Percentiles rank a stretch among this genome's conserved stretches.
Evolutionary conservation across 2,329 filamentous ascomycete species (phyloP).

Genomic region (Penicillium occitanis): DNA sequence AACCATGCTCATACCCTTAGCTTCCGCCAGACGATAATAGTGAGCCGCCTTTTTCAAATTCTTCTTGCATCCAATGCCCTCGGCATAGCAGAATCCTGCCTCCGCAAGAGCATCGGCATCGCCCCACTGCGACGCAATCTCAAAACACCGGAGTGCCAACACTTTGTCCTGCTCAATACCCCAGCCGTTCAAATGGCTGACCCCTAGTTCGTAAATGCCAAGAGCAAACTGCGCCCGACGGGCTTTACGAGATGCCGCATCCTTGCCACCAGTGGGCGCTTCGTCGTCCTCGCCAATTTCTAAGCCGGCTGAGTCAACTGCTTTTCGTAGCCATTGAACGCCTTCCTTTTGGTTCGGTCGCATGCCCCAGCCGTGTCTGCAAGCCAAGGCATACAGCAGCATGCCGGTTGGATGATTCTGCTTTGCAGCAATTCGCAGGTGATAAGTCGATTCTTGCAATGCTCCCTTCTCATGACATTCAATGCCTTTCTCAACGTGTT

Average conservation of each 20-base stretch:
- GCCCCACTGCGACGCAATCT: slow-evolving; percentile 94
- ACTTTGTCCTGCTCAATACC: slow-evolving; percentile 89
- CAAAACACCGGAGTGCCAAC: slow-evolving; percentile 87
- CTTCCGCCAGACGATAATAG: slow-evolving; percentile 86
- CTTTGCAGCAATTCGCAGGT: slow-evolving; percentile 83
- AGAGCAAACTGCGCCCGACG: slow-evolving; percentile 91
- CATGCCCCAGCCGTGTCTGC: slow-evolving; percentile 97
- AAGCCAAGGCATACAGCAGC: slow-evolving; percentile 92
- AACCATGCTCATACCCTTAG: slow-evolving; percentile 94
- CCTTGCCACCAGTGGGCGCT: slow-evolving; percentile 51
- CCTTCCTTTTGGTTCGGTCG: slow-evolving; percentile 85
- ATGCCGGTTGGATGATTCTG: slow-evolving; percentile 88
- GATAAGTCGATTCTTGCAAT: slow-evolving; percentile 92
- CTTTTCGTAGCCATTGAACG: slow-evolving; percentile 87
- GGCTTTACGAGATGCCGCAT: slow-evolving; percentile 69
- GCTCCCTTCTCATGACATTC: slow-evolving; percentile 84
- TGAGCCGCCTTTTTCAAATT: slow-evolving; percentile 90
- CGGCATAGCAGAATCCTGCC: slow-evolving; percentile 92
- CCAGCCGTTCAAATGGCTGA: slow-evolving; percentile 98
- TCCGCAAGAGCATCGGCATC: slow-evolving; percentile 92
- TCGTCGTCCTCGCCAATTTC: slow-evolving; percentile 78
- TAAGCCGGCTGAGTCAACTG: slow-evolving; percentile 77
- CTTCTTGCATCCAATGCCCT: slow-evolving; percentile 92
- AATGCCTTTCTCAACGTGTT: slow-evolving; percentile 88
- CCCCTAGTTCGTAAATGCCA: slow-evolving; percentile 92